Evolutionary conservation across 768 basidiomycete genomes (phyloP), one percentile per base, ranked within the genome.

Genomic region (Trametes elegans): DNA sequence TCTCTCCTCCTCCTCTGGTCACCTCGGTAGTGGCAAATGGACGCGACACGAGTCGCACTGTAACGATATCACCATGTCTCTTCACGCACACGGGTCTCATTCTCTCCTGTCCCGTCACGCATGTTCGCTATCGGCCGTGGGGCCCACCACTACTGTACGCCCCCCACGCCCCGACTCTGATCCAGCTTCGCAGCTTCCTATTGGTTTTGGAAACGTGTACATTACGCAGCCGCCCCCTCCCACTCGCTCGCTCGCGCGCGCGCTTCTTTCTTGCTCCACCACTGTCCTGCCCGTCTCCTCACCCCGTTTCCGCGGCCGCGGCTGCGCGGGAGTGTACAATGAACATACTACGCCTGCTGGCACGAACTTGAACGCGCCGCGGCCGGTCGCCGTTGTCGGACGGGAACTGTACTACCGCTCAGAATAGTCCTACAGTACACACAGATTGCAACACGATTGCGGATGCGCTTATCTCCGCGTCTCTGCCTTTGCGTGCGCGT

Each of bases 1-100:
- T 46, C 40, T 35, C 7, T 16, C 24, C 40, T 27, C n/a, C 34
- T 23, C 14, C 41, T n/a, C 14, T n/a, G n/a, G 39, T 11, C 24
- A 16, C 47, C 14, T 10, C 26, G 26, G 11, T 23, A 11, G n/a
- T 36, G 27, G 14, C n/a, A 18, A 18, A 38, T 18, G 51, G 42
- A 53, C 44, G 52, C 38, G 52, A 29, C 44, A 29, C 43, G 13
- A 19, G 43, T 38, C 52, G 52, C 44, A 40, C n/a, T 49, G 49
- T 49, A 49, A 49, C 36, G 49, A 49, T 49, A 49, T 41, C 13
- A 27, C 41, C 13, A 35, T 35, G 6, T 11, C 34, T 35, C 13
- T 5, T 11, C 34, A 47, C 34, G 32, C 23, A 36, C 21, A 18
- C 21, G 19, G 45, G 28, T 49, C 23, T 47, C 32, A 24, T 10